Evolutionary conservation across 73 alveolate species (phyloP).

Genomic region (Paramecium biaurelia): DNA sequence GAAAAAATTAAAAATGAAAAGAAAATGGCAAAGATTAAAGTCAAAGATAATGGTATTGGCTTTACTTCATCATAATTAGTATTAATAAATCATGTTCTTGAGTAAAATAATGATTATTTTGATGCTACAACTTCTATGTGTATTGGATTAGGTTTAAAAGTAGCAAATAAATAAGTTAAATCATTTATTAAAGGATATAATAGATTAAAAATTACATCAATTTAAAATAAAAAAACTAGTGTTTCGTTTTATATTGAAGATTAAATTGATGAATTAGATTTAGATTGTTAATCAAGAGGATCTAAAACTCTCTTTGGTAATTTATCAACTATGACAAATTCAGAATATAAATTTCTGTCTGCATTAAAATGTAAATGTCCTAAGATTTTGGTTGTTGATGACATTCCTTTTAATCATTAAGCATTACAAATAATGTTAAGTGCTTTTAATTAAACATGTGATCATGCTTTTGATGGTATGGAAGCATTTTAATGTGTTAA

Average conservation of each 20-base stretch:
- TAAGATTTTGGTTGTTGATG: constrained; percentile 34
- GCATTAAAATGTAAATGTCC: background rate
- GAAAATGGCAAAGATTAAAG: background rate
- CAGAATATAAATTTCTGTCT: constrained; percentile 16
- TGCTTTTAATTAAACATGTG: background rate
- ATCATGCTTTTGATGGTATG: constrained; percentile 35
- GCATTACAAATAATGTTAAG: background rate
- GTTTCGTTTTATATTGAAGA: constrained; percentile 26
- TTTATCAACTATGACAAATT: background rate
- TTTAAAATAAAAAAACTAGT: background rate
- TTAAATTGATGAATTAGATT: background rate
- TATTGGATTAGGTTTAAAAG: constrained; percentile 44
- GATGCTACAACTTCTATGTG: background rate
- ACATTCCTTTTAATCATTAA: constrained; percentile 45
- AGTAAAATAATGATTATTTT: background rate
- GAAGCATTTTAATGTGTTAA: background rate
- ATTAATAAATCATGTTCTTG: background rate
- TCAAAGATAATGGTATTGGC: background rate
- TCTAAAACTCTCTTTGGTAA: background rate
- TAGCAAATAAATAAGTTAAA: background rate
- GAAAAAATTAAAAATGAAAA: background rate
- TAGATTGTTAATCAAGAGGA: background rate
- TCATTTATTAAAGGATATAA: background rate
- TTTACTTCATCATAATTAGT: background rate
- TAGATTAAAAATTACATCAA: background rate